These are phyloP conservation scores for Penicillium daleae DNA, from an alignment of 495 filamentous ascomycete genomes.

Conservation along the genomic window DNA sequence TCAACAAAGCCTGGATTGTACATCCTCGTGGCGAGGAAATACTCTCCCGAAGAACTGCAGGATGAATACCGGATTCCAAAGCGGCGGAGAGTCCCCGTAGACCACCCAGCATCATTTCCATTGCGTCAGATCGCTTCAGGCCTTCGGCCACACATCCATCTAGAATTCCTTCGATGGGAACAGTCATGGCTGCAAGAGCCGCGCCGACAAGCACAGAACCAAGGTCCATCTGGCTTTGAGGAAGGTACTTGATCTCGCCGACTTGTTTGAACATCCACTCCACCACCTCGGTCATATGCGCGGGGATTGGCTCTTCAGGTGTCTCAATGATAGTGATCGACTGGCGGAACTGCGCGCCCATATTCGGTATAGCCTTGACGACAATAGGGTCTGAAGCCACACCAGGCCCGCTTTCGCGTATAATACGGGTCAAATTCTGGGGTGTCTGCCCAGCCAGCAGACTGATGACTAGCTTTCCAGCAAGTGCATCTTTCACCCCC, in stretches of 20 bases:
- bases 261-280: conserved; percentile 37
- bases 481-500: conserved; percentile 43
- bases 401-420: conserved; percentile 53
- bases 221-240: conserved; percentile 31
- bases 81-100: conserved; percentile 38
- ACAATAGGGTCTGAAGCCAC: conserved; percentile 30
- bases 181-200: conserved; percentile 36
- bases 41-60: conserved; percentile 38
- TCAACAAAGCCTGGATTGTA: conserved; percentile 39
- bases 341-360: conserved; percentile 38
- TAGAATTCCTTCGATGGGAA: conserved; percentile 42
- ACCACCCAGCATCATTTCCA: conserved; percentile 38
- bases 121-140: conserved; percentile 37
- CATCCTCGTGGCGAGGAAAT: conserved; percentile 44
- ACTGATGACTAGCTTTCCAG: conserved; percentile 80
- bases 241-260: conserved; percentile 37
- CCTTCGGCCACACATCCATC: conserved; percentile 47
- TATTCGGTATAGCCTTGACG: conserved; percentile 41
- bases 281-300: conserved; percentile 20
- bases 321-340: conserved; percentile 43
- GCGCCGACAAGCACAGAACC: conserved; percentile 39
- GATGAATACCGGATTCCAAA: conserved; percentile 38
- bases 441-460: conserved; percentile 82
- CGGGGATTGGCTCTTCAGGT: conserved; percentile 14
- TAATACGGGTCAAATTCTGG: conserved; percentile 60